Evolutionary conservation across 768 basidiomycete genomes (phyloP), one percentile per base, ranked within the genome.

Genomic region (Pleurotus tuber-regium): DNA sequence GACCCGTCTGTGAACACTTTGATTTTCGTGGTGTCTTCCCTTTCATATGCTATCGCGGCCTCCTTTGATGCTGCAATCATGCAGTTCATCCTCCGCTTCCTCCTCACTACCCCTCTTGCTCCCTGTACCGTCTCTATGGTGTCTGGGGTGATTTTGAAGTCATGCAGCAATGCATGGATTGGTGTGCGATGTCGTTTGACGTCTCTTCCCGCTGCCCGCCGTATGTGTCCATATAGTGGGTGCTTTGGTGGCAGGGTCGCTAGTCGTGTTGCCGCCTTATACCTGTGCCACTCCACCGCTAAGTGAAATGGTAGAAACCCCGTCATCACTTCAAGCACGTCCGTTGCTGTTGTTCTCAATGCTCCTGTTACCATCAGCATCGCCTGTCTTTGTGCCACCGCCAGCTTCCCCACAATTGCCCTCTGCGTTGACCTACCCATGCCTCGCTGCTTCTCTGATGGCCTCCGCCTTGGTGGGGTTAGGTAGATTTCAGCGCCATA

Each of bases 1-100:
- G 59, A 61, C 11, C 59, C 54, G 38, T 61, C 56, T 12, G 52
- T 53, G 43, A 46, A 57, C 3, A 61, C 40, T 25, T 44, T 47
- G 4, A 61, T 29, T 9, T 43, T 10, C 29, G 47, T n/a, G 5
- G 29, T 11, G 19, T 56, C 29, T 0, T 19, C 21, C 2, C 11
- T 8, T 10, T 56, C 43, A 2, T 14, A 24, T 23, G 38, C n/a
- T 11, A 54, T 40, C 10, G 57, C 46, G 14, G 53, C 36, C 5
- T 49, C 26, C 31, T 23, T 47, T 1, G 43, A 35, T 4, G 30
- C 43, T 35, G 35, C 54, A 24, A 56, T 58, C 12, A 40, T 28
- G 5, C 36, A 54, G 5, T 18, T 23, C 7, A 56, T 24, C 4
- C 18, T 43, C 4, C 24, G 29, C 21, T 18, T 39, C 16, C 44